These are phyloP conservation scores for Moricandia moricandioides DNA, from an alignment of 345 rosid species.

Conservation along the genomic window DNA sequence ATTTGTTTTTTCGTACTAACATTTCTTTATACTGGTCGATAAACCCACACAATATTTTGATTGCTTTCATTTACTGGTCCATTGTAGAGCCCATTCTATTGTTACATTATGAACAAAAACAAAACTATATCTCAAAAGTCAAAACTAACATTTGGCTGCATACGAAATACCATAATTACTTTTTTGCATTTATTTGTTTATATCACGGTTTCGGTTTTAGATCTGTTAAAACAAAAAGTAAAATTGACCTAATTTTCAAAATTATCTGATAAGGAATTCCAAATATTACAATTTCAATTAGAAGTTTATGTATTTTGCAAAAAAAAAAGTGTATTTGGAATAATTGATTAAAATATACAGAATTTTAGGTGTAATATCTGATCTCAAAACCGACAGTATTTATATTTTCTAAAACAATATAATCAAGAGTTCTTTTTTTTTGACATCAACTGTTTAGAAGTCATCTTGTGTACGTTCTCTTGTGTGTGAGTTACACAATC, in stretches of 20 bases:
- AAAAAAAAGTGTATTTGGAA: background rate
- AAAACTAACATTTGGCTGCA: background rate
- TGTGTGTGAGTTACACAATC: background rate
- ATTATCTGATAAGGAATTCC: background rate
- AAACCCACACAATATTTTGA: background rate
- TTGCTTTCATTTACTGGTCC: background rate
- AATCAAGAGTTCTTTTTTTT: too few relatives aligned
- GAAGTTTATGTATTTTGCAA: background rate
- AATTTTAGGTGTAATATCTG: background rate
- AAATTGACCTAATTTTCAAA: background rate
- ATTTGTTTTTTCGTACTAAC: background rate
- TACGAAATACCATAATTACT: background rate
- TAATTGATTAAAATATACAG: background rate
- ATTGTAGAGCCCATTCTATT: conserved; percentile 8
- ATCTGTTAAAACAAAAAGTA: background rate
- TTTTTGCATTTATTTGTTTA: background rate
- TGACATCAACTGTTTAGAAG: background rate
- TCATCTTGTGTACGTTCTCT: background rate
- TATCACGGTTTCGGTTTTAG: background rate
- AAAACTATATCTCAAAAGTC: background rate
- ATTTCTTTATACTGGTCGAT: background rate
- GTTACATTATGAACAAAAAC: background rate
- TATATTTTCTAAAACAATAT: background rate
- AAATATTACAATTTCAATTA: background rate
- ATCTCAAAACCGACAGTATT: background rate